phyloP scores from a whole-genome alignment of 441 rosid species.

The Melastoma candidum region DNA sequence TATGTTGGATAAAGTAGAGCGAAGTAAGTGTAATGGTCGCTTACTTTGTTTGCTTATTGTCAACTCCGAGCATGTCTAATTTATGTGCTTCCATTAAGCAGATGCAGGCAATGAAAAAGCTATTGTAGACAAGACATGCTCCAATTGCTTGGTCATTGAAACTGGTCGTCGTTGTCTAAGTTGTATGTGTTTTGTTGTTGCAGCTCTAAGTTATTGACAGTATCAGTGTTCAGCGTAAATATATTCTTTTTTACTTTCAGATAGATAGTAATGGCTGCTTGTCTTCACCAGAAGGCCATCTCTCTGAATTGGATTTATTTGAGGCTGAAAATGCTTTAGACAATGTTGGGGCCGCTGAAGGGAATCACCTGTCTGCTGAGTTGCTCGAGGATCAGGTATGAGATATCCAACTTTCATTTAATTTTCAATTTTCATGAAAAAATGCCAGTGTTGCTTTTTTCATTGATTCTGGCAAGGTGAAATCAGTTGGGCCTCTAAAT shows the following conservation, averaged over 20 bases:
- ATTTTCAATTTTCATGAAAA: too few relatives aligned
- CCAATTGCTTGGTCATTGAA: conserved; percentile 24
- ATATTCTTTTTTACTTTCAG: conserved; percentile 38
- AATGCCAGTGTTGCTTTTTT: too few relatives aligned
- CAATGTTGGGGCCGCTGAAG: conserved; percentile 24
- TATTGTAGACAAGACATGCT: conserved; percentile 31
- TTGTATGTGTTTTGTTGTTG: conserved; percentile 95
- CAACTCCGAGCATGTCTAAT: conserved; percentile 21
- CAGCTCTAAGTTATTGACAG: conserved; percentile 27
- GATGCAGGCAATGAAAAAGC: conserved; percentile 30
- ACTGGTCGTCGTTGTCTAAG: conserved; percentile 98
- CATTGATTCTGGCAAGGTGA: too few relatives aligned
- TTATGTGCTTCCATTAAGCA: conserved; percentile 26
- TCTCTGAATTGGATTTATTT: conserved; percentile 24
- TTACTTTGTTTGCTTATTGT: conserved; percentile 18
- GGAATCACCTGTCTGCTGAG: conserved; percentile 40
- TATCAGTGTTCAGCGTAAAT: conserved; percentile 46
- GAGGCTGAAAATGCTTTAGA: conserved; percentile 19
- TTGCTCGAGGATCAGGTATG: conserved; percentile 77
- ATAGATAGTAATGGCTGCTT: conserved; percentile 44
- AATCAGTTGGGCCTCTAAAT: too few relatives aligned
- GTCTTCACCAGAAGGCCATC: conserved; percentile 30
- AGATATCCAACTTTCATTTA: too few relatives aligned
- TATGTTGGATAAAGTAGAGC: conserved; percentile 22
- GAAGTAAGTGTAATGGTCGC: conserved; percentile 31